Evolutionary conservation across 1,284 basidiomycete species (phyloP), one percentile per base, ranked within the genome.

Genomic region (Heterobasidion occidentale): DNA sequence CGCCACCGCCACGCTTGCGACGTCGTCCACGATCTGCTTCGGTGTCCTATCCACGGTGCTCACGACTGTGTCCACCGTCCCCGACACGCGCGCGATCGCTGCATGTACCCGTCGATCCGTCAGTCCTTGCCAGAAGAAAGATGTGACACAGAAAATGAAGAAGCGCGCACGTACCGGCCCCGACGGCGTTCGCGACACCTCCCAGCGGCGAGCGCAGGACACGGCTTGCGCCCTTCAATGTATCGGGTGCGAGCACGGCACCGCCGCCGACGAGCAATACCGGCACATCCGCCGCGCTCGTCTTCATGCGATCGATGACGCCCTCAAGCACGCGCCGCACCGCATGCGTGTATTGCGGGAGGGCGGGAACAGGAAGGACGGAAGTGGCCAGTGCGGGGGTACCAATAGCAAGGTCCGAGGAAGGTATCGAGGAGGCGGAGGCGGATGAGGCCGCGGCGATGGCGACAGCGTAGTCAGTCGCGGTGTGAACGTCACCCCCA

Each of bases 121-220:
- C 38, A 12, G 38, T n/a, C n/a, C 6, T 7, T 8, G 38, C 27
- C 27, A 34, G 8, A 19, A 45, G 7, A 14, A 7, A 45, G 20
- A 36, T 33, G 47, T 15, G 9, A 12, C 20, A 46, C 20, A 48
- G 14, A 52, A 51, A 52, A 33, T 17, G 3, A 47, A 48, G 46
- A 20, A 48, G 27, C 27, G 4, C 27, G 27, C 11, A 49, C 64
- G 7, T 51, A 73, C 74, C 67, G 74, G 73, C 12, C 75, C 81
- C 80, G 14, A 83, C 79, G 3, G 81, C 81, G 60, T 84, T 84
- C 1, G 81, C 80, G 11, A 80, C 78, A 51, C 74, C 71, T 57
- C 74, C 76, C 63, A 73, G 75, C 0, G 75, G 75, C 14, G 80
- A 78, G 12, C 76, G 71, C 51, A 79, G 71, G 42, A 83, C 74